Evolutionary conservation across 805 yeast species (phyloP).

Genomic region (Pichia eremophila): DNA sequence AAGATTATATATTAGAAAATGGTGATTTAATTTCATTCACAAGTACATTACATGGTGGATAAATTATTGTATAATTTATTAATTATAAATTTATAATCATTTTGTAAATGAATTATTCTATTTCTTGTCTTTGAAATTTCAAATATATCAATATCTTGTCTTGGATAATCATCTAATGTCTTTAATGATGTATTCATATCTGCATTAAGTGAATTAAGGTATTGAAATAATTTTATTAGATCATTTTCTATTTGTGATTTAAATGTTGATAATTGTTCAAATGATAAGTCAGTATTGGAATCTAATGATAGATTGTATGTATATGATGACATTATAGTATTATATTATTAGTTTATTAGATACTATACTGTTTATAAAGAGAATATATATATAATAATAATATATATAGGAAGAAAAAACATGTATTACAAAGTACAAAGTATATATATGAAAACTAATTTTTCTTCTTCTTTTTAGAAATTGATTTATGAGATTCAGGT

Average conservation of each 20-base stretch:
- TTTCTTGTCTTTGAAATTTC: slow-evolving; percentile 53
- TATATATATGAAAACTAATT: too few relatives aligned
- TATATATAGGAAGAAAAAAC: too few relatives aligned
- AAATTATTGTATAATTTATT: slow-evolving; percentile 32
- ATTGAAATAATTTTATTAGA: slow-evolving; percentile 31
- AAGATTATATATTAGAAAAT: slow-evolving; percentile 63
- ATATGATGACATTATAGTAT: neutral
- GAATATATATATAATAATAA: too few relatives aligned
- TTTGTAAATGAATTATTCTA: slow-evolving; percentile 55
- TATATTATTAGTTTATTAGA: too few relatives aligned
- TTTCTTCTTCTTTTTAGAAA: slow-evolving; percentile 23
- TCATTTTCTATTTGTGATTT: slow-evolving; percentile 30
- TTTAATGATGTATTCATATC: slow-evolving; percentile 60
- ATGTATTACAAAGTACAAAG: too few relatives aligned
- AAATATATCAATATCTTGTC: slow-evolving; percentile 75
- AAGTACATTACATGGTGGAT: slow-evolving; percentile 93
- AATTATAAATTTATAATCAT: slow-evolving; percentile 52
- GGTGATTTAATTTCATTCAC: slow-evolving; percentile 82
- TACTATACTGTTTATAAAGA: too few relatives aligned
- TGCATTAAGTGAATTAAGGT: slow-evolving; percentile 24
- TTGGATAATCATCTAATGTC: slow-evolving; percentile 74
- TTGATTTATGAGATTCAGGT: slow-evolving; percentile 43
- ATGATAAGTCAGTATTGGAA: slow-evolving; percentile 1
- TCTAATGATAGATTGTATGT: neutral
- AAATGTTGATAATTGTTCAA: neutral